These are phyloP conservation scores for Eimeria brunetti DNA, from an alignment of 169 alveolate genomes.

Conservation along the genomic window DNA sequence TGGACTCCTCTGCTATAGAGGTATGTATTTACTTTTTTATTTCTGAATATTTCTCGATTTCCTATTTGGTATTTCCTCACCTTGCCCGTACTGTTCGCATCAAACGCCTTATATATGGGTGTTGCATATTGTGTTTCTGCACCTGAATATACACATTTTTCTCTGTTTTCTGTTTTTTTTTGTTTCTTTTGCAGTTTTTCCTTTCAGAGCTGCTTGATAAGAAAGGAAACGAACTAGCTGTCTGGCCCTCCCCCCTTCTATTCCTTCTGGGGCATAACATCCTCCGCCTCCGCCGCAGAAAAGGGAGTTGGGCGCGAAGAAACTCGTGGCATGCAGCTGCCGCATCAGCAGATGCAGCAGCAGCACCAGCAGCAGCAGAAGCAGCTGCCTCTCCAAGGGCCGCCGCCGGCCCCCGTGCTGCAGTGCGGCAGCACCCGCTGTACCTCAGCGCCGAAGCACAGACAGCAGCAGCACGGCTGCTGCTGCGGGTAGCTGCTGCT, in stretches of 20 bases:
- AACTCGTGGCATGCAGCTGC: neutral
- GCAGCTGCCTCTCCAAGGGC: neutral
- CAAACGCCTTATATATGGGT: neutral
- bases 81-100: neutral
- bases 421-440: slow-evolving; percentile 15
- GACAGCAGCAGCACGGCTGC: slow-evolving; percentile 44
- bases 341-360: too few species aligned
- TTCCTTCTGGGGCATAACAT: slow-evolving; percentile 45
- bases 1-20: slow-evolving; percentile 43
- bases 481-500: slow-evolving; percentile 37
- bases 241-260: slow-evolving; percentile 43
- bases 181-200: slow-evolving; percentile 18
- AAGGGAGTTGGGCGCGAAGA: neutral
- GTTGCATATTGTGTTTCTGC: slow-evolving; percentile 10
- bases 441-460: slow-evolving; percentile 61
- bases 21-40: neutral
- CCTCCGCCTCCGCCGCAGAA: slow-evolving; percentile 52
- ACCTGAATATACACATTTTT: neutral
- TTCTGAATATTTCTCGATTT: too few species aligned
- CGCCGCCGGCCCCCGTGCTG: neutral
- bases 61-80: neutral
- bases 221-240: neutral
- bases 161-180: neutral
- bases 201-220: slow-evolving; percentile 31
- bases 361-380: neutral